Base-by-base conservation (phyloP, 768 basidiomycete species). In the Leccinum variicolor region DNA sequence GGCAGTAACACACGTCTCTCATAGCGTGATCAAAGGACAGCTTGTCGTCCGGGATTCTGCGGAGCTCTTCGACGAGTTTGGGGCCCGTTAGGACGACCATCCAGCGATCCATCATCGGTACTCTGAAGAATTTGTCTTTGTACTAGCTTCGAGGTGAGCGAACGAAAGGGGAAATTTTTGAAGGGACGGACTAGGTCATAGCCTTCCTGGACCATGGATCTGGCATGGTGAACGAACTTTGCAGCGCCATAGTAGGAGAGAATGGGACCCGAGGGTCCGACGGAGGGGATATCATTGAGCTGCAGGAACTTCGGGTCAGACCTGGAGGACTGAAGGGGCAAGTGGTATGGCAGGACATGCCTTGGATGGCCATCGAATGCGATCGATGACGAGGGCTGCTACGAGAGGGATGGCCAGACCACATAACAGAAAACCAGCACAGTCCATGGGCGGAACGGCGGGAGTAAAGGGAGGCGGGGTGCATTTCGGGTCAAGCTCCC, bases 1-100 rank as follows among this genome's bases (percentile, higher is more conserved):
- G 45, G 46, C 26, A 26, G 25, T 28, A 64, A 64, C 70, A 10
- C 52, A 81, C 83, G 28, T 77, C 76, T 49, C 68, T 61, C 41
- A 75, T 70, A 4, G 75, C 76, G 19, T 75, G 73, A 56, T 64
- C 58, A 52, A 77, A 73, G 28, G 80, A 81, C 5, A 82, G 67
- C 26, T 74, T 72, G n/a, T 79, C 72, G 50, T 81, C 80, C 6
- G 76, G 71, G n/a, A 77, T 76, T 56, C 69, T 77, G 23, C 81
- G 75, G 17, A 86, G 63, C 43, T 85, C 84, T 6, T 84, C 79
- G 13, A 84, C 67, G 48, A 77, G 69, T 25, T 76, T 58, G 0
- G 71, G 66, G 1, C 80, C 77, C 19, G 73, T 73, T 21, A 79
- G 66, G 7, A 84, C 65, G 21, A 82, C 72, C 14, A 76, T 57